phyloP scores from a whole-genome alignment of 352 stramenopile genomes.

The Globisporangium mamillatum region DNA sequence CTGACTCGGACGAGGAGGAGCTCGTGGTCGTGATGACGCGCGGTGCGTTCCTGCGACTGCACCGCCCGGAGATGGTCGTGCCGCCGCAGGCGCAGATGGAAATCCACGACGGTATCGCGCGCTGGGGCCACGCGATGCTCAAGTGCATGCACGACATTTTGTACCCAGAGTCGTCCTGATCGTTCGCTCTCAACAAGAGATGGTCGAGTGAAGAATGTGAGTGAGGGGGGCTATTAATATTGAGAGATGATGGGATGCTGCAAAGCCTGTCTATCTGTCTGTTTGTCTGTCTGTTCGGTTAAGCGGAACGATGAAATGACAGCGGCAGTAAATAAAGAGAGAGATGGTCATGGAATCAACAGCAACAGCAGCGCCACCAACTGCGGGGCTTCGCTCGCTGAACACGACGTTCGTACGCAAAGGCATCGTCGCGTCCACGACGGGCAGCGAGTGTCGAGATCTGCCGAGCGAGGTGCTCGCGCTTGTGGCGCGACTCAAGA shows the following conservation, averaged over 20 bases:
- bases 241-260: neutral
- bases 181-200: neutral
- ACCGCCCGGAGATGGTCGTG: constrained; percentile 1
- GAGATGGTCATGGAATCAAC: constrained; percentile 2
- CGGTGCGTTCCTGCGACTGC: constrained; percentile 18
- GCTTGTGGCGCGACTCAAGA: constrained; percentile 23
- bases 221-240: neutral
- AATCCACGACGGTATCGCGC: constrained; percentile 19
- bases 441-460: neutral
- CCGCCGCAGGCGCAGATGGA: constrained; percentile 13
- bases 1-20: neutral
- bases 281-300: neutral
- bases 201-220: neutral
- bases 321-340: neutral
- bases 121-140: constrained; percentile 23
- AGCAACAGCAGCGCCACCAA: neutral
- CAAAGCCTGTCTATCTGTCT: neutral
- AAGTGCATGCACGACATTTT: constrained; percentile 19
- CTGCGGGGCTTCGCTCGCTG: constrained; percentile 22
- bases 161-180: constrained; percentile 9
- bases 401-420: constrained; percentile 34
- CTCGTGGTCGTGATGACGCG: constrained; percentile 19
- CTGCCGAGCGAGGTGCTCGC: constrained; percentile 9
- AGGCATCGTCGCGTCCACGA: constrained; percentile 24
- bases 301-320: neutral